Evolutionary conservation across 768 basidiomycete species (phyloP).

Genomic region (Podaxis mareebaensis): DNA sequence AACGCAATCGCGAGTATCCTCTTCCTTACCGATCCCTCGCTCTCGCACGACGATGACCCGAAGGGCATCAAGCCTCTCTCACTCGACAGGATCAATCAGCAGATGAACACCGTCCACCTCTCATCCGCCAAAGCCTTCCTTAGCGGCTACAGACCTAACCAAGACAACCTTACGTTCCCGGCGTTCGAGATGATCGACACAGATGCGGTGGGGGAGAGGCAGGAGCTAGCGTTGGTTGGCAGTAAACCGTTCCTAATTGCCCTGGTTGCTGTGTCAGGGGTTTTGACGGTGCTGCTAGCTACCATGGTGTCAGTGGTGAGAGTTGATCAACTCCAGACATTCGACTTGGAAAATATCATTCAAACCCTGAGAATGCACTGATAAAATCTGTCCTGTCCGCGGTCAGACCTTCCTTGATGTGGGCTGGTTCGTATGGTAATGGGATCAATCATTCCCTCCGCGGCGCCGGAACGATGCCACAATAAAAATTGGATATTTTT

Average conservation of each 20-base stretch:
- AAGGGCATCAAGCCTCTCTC: not conserved
- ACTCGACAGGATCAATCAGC: not conserved
- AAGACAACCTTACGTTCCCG: not conserved
- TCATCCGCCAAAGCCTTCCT: conserved; percentile 10
- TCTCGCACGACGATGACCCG: not conserved
- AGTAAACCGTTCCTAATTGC: conserved; percentile 9
- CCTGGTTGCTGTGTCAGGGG: not conserved
- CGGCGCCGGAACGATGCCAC: no score
- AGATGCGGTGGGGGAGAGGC: not conserved
- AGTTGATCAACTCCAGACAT: conserved; percentile 2
- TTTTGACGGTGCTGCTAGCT: not conserved
- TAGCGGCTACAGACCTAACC: not conserved
- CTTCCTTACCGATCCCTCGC: not conserved
- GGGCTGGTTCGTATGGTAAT: no score
- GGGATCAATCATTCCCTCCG: no score
- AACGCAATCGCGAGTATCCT: conserved; percentile 1
- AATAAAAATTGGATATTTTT: no score
- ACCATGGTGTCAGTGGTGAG: not conserved
- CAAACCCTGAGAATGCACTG: not conserved
- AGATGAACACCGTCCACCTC: not conserved
- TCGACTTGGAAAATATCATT: conserved; percentile 12
- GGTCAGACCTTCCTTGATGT: no score
- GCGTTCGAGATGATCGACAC: not conserved
- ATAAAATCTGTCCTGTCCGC: not conserved
- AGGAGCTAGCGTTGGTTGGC: not conserved